Conservation (phyloP, 1,284 basidiomycete genomes). For the Sanghuangporus weigelae region DNA sequence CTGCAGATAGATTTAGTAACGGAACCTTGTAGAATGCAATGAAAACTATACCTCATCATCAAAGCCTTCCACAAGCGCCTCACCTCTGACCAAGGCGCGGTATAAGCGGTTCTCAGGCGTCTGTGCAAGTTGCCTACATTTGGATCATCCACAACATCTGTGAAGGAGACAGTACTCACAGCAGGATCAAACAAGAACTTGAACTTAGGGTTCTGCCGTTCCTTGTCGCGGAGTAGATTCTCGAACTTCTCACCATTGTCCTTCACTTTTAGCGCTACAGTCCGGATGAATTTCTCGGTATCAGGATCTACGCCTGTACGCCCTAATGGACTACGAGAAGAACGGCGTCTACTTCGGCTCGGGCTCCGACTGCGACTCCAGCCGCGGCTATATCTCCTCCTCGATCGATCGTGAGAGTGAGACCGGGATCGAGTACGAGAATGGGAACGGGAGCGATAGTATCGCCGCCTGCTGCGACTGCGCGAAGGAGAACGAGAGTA, state of each 20-base stretch:
- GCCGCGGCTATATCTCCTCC: conserved; percentile 11
- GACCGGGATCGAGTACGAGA: conserved; percentile 26
- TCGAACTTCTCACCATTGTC: conserved; percentile 80
- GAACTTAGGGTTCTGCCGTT: conserved; percentile 79
- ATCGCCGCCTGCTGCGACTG: conserved; percentile 31
- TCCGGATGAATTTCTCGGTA: conserved; percentile 78
- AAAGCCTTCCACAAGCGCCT: conserved; percentile 62
- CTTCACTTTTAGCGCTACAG: conserved; percentile 80
- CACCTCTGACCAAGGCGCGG: conserved; percentile 64
- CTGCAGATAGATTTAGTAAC: conserved; percentile 34
- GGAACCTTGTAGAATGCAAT: not conserved
- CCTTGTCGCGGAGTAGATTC: conserved; percentile 66
- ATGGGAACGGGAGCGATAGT: conserved; percentile 33
- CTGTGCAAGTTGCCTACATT: conserved; percentile 34
- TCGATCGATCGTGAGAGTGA: conserved; percentile 17
- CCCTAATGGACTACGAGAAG: conserved; percentile 17
- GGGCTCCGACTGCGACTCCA: conserved; percentile 10
- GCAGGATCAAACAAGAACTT: conserved; percentile 67
- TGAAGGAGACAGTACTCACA: conserved; percentile 39
- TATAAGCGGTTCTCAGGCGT: conserved; percentile 81
- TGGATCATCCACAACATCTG: not conserved
- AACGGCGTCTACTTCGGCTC: conserved; percentile 6
- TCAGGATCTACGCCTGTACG: conserved; percentile 58
- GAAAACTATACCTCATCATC: conserved; percentile 72
- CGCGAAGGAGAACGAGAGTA: conserved; percentile 38